Conservation (phyloP, 257 asterid genomes). For the Fraxinus cuspidata region DNA sequence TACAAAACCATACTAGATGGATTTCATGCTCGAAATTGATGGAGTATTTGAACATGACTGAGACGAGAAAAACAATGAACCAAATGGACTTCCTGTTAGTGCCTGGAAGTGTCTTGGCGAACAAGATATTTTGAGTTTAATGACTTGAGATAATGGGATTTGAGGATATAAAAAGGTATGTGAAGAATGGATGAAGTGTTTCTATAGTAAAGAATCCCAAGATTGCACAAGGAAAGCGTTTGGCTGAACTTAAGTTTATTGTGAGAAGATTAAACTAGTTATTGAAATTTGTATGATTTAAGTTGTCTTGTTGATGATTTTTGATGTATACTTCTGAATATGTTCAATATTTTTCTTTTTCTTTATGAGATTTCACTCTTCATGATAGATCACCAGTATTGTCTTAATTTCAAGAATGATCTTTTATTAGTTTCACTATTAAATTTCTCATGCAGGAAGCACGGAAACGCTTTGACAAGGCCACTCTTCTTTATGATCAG, state of each 20-base stretch:
- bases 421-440: conserved; percentile 29
- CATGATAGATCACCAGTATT: neutral
- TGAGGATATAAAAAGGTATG: neutral
- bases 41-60: neutral
- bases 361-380: neutral
- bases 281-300: neutral
- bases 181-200: neutral
- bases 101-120: neutral
- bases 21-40: neutral
- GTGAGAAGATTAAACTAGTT: neutral
- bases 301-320: conserved; percentile 7
- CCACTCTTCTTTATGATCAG: conserved; percentile 97
- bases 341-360: neutral
- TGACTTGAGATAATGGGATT: neutral
- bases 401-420: neutral
- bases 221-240: neutral
- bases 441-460: conserved; percentile 75
- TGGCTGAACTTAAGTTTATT: neutral
- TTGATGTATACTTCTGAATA: neutral
- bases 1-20: neutral
- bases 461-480: conserved; percentile 93
- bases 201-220: neutral
- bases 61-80: neutral
- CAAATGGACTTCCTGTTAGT: neutral
- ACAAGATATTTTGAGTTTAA: neutral